These are phyloP conservation scores for Lanzia echinophila DNA, from an alignment of 2,329 filamentous ascomycete species.

Conservation along the genomic window DNA sequence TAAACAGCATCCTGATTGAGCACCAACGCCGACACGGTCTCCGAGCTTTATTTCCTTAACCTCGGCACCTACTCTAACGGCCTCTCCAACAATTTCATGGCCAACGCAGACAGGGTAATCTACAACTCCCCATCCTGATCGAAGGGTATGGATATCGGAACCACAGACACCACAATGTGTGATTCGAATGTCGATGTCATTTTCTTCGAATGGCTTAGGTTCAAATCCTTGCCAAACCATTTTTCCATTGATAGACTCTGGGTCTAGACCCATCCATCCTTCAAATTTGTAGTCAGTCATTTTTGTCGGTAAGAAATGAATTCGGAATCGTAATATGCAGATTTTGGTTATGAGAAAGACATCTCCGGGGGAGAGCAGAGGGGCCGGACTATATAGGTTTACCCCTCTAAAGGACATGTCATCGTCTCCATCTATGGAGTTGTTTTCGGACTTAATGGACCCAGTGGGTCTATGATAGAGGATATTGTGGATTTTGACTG, in stretches of 20 bases:
- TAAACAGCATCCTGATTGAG: conserved; percentile 43
- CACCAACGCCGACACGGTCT: conserved; percentile 46
- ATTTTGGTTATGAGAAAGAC: no score
- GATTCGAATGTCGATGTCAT: conserved; percentile 42
- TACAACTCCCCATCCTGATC: conserved; percentile 27
- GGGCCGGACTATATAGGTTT: no score
- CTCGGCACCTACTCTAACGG: conserved; percentile 49
- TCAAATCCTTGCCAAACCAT: conserved; percentile 32
- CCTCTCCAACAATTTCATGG: conserved; percentile 43
- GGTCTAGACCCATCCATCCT: conserved; percentile 27
- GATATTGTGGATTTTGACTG: no score
- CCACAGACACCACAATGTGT: conserved; percentile 45
- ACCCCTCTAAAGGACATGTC: no score
- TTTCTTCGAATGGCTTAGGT: conserved; percentile 41
- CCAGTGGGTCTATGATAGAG: no score
- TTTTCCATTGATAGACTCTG: conserved; percentile 23
- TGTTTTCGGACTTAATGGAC: no score
- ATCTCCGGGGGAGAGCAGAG: no score
- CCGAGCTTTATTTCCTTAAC: conserved; percentile 49
- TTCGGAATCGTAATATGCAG: no score
- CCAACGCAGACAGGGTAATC: conserved; percentile 36
- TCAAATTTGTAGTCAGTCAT: conserved; percentile 5
- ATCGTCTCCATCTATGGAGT: no score
- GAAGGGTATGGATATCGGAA: conserved; percentile 26
- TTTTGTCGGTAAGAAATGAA: no score